Evolutionary conservation across 805 yeast genomes (phyloP).

Genomic region (Schizosaccharomyces osmophilus): DNA sequence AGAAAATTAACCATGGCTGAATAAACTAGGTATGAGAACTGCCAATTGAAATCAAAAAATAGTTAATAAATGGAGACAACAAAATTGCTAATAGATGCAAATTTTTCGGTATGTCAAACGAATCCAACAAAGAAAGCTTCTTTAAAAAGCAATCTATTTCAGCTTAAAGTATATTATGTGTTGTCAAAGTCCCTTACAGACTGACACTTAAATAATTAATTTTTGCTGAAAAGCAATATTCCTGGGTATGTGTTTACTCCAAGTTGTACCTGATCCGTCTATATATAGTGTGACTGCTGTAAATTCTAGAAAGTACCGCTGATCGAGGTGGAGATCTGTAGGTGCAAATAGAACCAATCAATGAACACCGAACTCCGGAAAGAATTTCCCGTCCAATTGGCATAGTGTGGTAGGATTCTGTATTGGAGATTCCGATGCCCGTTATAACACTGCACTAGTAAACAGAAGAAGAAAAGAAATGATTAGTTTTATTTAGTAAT

Average conservation of each 20-base stretch:
- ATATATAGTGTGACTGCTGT: background rate
- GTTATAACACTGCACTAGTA: too few species aligned
- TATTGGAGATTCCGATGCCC: too few species aligned
- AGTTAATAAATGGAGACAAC: background rate
- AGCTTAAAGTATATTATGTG: background rate
- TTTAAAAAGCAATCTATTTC: background rate
- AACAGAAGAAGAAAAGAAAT: too few species aligned
- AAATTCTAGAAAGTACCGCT: background rate
- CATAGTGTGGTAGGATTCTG: too few species aligned
- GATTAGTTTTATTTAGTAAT: too few species aligned
- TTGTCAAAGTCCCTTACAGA: background rate
- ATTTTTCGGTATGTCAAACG: background rate
- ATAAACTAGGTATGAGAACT: background rate
- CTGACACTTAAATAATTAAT: background rate
- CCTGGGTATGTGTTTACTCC: too few species aligned
- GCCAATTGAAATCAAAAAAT: background rate
- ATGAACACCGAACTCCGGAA: too few species aligned
- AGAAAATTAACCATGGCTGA: background rate
- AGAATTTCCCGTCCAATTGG: too few species aligned
- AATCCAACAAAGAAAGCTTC: background rate
- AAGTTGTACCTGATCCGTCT: too few species aligned
- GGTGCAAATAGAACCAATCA: too few species aligned
- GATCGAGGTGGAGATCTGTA: too few species aligned
- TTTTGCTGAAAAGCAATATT: too few species aligned
- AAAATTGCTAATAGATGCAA: background rate